Evolutionary conservation across 345 rosid species (phyloP).

Genomic region (Murraya paniculata): DNA sequence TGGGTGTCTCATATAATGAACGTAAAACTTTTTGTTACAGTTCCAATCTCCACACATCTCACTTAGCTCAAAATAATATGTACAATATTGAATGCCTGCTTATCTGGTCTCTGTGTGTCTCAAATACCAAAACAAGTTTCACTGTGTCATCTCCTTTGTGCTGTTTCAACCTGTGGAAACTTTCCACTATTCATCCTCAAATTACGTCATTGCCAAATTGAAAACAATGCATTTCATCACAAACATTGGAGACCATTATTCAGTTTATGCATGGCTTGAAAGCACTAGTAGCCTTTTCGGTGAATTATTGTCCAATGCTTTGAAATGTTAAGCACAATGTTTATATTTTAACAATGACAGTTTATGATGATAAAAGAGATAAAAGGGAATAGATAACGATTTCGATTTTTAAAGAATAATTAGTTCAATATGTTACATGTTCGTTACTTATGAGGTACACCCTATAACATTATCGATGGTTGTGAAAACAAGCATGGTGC

Average conservation of each 20-base stretch:
- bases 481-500: not conserved
- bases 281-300: not conserved
- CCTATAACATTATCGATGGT: not conserved
- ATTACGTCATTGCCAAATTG: not conserved
- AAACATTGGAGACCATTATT: not conserved
- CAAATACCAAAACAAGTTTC: not conserved
- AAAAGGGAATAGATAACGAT: not conserved
- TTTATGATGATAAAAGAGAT: not conserved
- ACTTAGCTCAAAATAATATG: not conserved
- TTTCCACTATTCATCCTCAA: not conserved
- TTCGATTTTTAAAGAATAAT: not conserved
- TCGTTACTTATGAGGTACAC: not conserved
- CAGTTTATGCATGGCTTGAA: not conserved
- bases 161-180: not conserved
- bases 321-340: not conserved
- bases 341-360: not conserved
- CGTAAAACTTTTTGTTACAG: not conserved
- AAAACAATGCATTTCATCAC: not conserved
- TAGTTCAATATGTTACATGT: not conserved
- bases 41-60: not conserved
- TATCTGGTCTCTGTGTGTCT: not conserved
- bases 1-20: not conserved
- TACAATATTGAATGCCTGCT: not conserved
- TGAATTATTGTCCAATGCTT: not conserved
- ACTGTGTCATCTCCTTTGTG: not conserved